Conservation (phyloP, 2,329 filamentous ascomycete species). For the Trichoderma guizhouense region DNA sequence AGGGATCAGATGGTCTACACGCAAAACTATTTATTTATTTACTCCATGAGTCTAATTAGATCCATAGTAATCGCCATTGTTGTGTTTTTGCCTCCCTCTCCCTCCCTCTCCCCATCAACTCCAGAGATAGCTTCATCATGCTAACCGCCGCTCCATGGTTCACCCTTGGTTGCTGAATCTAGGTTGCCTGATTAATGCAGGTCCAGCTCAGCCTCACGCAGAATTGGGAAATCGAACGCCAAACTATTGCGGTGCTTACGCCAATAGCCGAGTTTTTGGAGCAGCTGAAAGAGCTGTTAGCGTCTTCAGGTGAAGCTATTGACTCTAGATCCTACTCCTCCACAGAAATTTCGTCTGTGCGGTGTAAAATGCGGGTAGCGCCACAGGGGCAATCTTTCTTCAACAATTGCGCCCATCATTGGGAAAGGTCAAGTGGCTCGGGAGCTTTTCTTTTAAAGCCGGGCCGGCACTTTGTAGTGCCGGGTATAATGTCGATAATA, state of each 20-base stretch:
- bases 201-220: neutral
- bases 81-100: neutral
- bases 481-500: neutral
- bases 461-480: neutral
- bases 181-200: neutral
- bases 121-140: neutral
- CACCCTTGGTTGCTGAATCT: neutral
- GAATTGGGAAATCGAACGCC: neutral
- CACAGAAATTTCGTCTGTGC: neutral
- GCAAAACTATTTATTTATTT: neutral
- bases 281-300: constrained; percentile 10
- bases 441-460: neutral
- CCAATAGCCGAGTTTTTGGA: neutral
- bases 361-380: neutral
- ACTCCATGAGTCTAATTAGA: neutral
- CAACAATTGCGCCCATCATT: neutral
- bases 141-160: neutral
- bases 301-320: constrained; percentile 14
- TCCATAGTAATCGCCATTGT: neutral
- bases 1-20: neutral
- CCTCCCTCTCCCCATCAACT: neutral
- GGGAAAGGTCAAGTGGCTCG: neutral
- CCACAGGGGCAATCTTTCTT: neutral
- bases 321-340: neutral
- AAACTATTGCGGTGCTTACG: constrained; percentile 11